These are phyloP conservation scores for Dryadomyces quercus-mongolicae DNA, from an alignment of 2,329 filamentous ascomycete species.

Conservation along the genomic window DNA sequence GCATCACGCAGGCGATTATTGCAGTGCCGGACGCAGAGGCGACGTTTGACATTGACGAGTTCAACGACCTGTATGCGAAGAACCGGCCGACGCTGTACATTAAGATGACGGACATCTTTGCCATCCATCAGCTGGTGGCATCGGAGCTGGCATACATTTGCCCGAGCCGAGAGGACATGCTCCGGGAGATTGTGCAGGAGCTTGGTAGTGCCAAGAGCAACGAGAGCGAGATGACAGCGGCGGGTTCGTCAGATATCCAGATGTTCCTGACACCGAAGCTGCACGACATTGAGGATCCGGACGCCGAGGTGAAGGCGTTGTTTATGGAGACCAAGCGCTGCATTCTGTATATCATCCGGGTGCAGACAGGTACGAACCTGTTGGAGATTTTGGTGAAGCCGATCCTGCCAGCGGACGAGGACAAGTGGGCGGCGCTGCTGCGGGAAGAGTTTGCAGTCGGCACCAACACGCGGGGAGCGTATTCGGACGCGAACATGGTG, in stretches of 20 bases:
- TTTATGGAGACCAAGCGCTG: slow-evolving; percentile 99
- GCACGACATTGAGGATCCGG: slow-evolving; percentile 82
- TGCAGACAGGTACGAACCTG: slow-evolving; percentile 85
- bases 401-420: slow-evolving; percentile 75
- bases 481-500: slow-evolving; percentile 76
- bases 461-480: slow-evolving; percentile 65
- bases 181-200: slow-evolving; percentile 86
- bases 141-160: slow-evolving; percentile 68
- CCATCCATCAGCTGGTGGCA: slow-evolving; percentile 80
- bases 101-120: slow-evolving; percentile 95
- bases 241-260: slow-evolving; percentile 79
- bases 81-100: slow-evolving; percentile 98
- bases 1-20: slow-evolving; percentile 68
- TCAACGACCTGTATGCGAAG: slow-evolving; percentile 93
- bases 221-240: slow-evolving; percentile 81
- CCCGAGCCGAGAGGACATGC: slow-evolving; percentile 68
- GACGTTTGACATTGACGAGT: slow-evolving; percentile 97
- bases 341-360: slow-evolving; percentile 92
- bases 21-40: slow-evolving; percentile 75
- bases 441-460: slow-evolving; percentile 66
- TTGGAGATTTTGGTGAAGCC: slow-evolving; percentile 91
- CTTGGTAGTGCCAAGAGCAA: slow-evolving; percentile 94
- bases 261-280: slow-evolving; percentile 84
- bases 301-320: slow-evolving; percentile 79
- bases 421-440: slow-evolving; percentile 72